Evolutionary conservation across 495 filamentous ascomycete genomes (phyloP).

Genomic region (Bryoglossum gracile): DNA sequence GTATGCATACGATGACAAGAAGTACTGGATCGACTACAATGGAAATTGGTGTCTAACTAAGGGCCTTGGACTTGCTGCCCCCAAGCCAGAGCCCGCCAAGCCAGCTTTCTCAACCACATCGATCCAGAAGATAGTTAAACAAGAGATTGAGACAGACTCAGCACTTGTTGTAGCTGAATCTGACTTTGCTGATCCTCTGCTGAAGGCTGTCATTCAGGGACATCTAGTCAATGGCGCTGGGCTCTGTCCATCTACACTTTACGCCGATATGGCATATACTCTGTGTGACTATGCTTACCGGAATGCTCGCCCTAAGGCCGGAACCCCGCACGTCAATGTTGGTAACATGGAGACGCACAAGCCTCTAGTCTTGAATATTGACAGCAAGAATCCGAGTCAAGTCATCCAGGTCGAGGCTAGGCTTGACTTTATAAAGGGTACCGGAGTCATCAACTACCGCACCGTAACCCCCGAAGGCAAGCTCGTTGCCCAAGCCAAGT

Average conservation of each 20-base stretch:
- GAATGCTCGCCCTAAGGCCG: conserved; percentile 43
- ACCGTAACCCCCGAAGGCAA: conserved; percentile 20
- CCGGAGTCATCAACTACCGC: conserved; percentile 9
- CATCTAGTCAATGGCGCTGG: conserved; percentile 58
- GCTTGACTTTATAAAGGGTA: conserved; percentile 5
- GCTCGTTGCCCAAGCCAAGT: conserved; percentile 44
- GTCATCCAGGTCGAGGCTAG: conserved; percentile 9
- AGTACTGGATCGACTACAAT: conserved; percentile 74
- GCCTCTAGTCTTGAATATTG: conserved; percentile 56
- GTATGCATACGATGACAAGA: conserved; percentile 73
- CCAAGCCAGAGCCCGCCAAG: conserved; percentile 41
- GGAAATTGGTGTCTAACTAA: conserved; percentile 64
- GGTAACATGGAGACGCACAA: conserved; percentile 59
- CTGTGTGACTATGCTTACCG: conserved; percentile 60
- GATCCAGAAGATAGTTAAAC: conserved; percentile 49
- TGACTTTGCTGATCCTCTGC: conserved; percentile 51
- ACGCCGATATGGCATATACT: conserved; percentile 73
- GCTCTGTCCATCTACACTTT: conserved; percentile 51
- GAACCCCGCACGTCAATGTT: conserved; percentile 50
- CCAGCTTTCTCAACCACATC: conserved; percentile 41
- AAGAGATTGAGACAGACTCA: conserved; percentile 44
- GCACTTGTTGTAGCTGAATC: conserved; percentile 57
- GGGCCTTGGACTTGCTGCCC: conserved; percentile 51
- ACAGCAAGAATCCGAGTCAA: conserved; percentile 25
- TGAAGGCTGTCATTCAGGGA: conserved; percentile 56